phyloP scores from a whole-genome alignment of 192 early-diverging fungal genomes.

The Backusella morwellensis region DNA sequence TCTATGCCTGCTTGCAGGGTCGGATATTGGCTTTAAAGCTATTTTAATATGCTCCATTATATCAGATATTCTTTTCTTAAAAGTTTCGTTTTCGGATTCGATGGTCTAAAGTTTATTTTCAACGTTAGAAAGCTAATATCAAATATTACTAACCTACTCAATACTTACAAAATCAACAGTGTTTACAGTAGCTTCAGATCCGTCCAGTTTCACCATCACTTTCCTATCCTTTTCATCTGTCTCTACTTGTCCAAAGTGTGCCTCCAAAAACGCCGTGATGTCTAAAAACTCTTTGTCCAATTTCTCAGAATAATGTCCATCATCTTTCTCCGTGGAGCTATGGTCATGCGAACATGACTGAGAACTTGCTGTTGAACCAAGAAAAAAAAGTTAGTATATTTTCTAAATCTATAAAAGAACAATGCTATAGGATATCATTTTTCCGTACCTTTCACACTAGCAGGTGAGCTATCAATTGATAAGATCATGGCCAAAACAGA shows the following conservation, averaged over 20 bases:
- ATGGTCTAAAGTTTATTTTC: slow-evolving; percentile 10
- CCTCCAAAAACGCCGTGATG: slow-evolving; percentile 22
- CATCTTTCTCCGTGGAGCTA: slow-evolving; percentile 3
- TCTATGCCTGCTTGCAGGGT: background rate
- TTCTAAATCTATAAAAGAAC: background rate
- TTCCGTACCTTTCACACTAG: slow-evolving; percentile 71
- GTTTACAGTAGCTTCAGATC: slow-evolving; percentile 24
- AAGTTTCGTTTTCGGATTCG: slow-evolving; percentile 22
- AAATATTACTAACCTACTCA: background rate
- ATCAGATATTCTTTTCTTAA: slow-evolving; percentile 25
- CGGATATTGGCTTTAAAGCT: slow-evolving; percentile 23
- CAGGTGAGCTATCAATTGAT: slow-evolving; percentile 84
- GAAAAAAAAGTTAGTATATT: background rate
- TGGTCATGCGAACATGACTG: slow-evolving; percentile 22
- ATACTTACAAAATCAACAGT: slow-evolving; percentile 31
- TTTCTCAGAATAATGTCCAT: slow-evolving; percentile 1
- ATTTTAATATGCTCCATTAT: slow-evolving; percentile 24
- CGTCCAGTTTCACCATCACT: slow-evolving; percentile 21
- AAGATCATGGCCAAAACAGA: slow-evolving; percentile 84
- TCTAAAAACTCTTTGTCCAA: slow-evolving; percentile 25
- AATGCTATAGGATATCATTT: background rate
- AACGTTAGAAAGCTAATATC: background rate
- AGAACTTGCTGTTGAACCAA: slow-evolving; percentile 17
- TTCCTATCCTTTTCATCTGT: slow-evolving; percentile 22
- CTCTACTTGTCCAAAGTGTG: slow-evolving; percentile 28